These are phyloP conservation scores for Ilyonectria destructans DNA, from an alignment of 2,329 filamentous ascomycete genomes.

Conservation along the genomic window DNA sequence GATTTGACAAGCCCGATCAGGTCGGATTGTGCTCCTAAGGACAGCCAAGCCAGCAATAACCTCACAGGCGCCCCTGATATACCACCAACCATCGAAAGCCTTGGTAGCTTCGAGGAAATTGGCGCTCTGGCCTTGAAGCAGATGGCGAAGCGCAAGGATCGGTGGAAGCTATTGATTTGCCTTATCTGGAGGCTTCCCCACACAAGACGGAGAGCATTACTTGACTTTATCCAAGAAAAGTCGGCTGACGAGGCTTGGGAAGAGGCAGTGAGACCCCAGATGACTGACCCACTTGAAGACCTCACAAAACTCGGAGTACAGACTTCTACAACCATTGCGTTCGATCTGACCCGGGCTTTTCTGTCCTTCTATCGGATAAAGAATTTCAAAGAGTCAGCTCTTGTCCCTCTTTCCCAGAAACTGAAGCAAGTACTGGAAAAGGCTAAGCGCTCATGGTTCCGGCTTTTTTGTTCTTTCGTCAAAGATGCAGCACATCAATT, in stretches of 20 bases:
- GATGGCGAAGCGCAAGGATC: conserved; percentile 50
- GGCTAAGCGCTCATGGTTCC: conserved; percentile 36
- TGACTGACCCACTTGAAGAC: conserved; percentile 37
- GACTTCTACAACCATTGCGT: conserved; percentile 40
- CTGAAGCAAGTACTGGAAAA: conserved; percentile 38
- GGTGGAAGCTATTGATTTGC: conserved; percentile 51
- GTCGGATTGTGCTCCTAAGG: background rate
- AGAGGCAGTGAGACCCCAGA: conserved; percentile 35
- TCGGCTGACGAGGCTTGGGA: conserved; percentile 41
- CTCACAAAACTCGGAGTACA: conserved; percentile 25
- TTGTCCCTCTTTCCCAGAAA: conserved; percentile 40
- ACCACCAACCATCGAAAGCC: conserved; percentile 41
- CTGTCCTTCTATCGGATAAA: conserved; percentile 51
- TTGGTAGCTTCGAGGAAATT: conserved; percentile 47
- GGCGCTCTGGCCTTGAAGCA: conserved; percentile 33
- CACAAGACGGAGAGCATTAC: conserved; percentile 47
- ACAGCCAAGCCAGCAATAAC: background rate
- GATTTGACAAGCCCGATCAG: conserved; percentile 49
- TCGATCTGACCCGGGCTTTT: conserved; percentile 53
- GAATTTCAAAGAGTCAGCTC: conserved; percentile 39
- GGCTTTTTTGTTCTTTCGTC: conserved; percentile 50
- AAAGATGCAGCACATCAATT: conserved; percentile 46
- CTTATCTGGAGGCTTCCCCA: conserved; percentile 53
- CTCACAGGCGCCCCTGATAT: background rate
- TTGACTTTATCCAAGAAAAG: conserved; percentile 43